Base-by-base conservation (phyloP, 2,329 filamentous ascomycete species). In the Xylaria sp. region DNA sequence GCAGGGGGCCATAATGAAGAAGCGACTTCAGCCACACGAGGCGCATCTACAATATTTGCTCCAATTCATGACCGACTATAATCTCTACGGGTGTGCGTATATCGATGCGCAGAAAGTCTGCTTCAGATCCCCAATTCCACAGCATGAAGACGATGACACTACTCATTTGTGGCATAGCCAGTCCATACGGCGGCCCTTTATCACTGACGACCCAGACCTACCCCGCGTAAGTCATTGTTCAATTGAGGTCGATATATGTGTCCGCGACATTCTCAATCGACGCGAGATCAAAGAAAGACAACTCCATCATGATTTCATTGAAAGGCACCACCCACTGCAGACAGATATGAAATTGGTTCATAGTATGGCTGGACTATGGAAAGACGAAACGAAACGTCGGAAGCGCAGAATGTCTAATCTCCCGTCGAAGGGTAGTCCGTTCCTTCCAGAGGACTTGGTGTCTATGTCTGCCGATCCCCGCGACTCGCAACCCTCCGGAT, bases 51-150 rank as follows among this genome's bases (percentile, higher is more conserved):
- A 97, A 77, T 98, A 94, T 78, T 83, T 98, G 9, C 86, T 96
- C 10, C 97, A 99, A 81, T 99, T 97, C 88, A 98, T 99, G 96
- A 92, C 91, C 72, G 97, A 99, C 80, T 99, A 97, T 84, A 99
- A 98, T 78, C 84, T 99, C 73, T 98, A 97, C 79, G 97, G 97
- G 7, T 99, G 96, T 78, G 91, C 90, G 65, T 97, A 95, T 76
- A 89, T 98, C 72, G 88, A 95, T 67, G 91, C 90, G 59, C 84
- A 84, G 10, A 92, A 89, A 71, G 88, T 90, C 1, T 85, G 82
- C 34, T 98, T 97, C 77, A 89, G 96, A 64, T 84, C 85, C 2
- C 94, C 94, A 0, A 84, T 98, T 1, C 94, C 94, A 0, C 83
- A 87, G 9, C 89, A 88, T 75, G 84, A 90, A n/a, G 86, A 91